A percentile compares a stretch with the other conserved stretches of the same genome.
Conservation (phyloP, 2,329 filamentous ascomycete species). For the Endoconidiophora polonica region DNA sequence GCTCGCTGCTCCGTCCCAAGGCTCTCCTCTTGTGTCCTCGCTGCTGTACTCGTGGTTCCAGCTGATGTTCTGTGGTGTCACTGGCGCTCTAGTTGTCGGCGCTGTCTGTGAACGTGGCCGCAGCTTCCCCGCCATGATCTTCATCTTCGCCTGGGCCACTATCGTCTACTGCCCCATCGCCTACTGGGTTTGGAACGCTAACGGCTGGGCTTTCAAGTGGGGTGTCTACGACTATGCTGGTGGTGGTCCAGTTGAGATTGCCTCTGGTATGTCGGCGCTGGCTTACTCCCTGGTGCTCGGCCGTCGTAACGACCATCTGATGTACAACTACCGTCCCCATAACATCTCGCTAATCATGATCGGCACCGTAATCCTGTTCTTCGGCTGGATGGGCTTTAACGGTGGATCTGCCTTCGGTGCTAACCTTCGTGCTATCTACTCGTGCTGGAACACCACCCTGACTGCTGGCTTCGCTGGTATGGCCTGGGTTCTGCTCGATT, state of each 20-base stretch:
- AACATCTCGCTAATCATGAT: constrained; percentile 96
- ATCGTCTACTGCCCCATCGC: constrained; percentile 93
- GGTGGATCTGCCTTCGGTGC: constrained; percentile 87
- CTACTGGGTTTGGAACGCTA: constrained; percentile 91
- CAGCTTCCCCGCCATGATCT: constrained; percentile 84
- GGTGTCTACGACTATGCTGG: constrained; percentile 94
- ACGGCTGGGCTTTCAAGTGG: constrained; percentile 82
- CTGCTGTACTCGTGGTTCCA: constrained; percentile 92
- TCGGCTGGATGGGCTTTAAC: constrained; percentile 98
- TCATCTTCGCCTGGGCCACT: constrained; percentile 91
- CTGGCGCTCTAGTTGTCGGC: constrained; percentile 77
- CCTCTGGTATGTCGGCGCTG: constrained; percentile 77
- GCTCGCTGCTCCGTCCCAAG: constrained; percentile 68
- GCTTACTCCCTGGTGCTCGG: constrained; percentile 94
- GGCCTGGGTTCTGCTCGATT: constrained; percentile 92
- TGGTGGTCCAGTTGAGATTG: constrained; percentile 93
- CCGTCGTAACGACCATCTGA: constrained; percentile 96
- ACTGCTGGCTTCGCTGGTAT: constrained; percentile 84
- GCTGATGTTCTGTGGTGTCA: constrained; percentile 96
- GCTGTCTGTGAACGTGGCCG: constrained; percentile 89
- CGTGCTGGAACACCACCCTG: constrained; percentile 94
- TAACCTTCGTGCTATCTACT: constrained; percentile 86
- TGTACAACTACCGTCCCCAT: constrained; percentile 98
- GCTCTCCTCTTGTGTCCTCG: constrained; percentile 74
- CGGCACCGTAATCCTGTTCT: constrained; percentile 91